Percentiles rank a stretch among this genome's conserved stretches.
Evolutionary conservation across 2,329 filamentous ascomycete species (phyloP).

Genomic region (Trichoderma oligosporum): DNA sequence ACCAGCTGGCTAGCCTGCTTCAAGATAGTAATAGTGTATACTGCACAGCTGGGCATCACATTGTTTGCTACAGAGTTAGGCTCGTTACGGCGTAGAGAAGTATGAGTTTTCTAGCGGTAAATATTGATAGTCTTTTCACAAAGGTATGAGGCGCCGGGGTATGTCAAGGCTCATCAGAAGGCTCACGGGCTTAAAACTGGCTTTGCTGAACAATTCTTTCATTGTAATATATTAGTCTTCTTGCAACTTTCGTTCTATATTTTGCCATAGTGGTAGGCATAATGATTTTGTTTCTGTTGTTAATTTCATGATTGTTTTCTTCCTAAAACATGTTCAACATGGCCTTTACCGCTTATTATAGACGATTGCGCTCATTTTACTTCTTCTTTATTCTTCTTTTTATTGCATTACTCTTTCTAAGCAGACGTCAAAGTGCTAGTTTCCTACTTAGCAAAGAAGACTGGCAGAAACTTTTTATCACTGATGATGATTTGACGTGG

Average conservation of each 20-base stretch:
- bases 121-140: constrained; percentile 2
- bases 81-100: constrained; percentile 1
- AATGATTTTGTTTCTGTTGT: constrained; percentile 4
- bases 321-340: constrained; percentile 11
- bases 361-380: constrained; percentile 13
- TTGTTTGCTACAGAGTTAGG: neutral
- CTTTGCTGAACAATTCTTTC: neutral
- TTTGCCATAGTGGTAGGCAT: constrained; percentile 3
- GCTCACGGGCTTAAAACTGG: neutral
- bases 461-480: constrained; percentile 7
- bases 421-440: constrained; percentile 7
- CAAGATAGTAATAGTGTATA: neutral
- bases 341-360: constrained; percentile 12
- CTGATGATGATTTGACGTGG: constrained; percentile 3
- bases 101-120: neutral
- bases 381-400: constrained; percentile 11
- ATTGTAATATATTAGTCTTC: constrained; percentile 8
- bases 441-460: neutral
- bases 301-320: constrained; percentile 5
- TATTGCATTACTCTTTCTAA: constrained; percentile 13
- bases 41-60: neutral
- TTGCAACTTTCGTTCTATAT: neutral
- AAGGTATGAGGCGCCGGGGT: neutral
- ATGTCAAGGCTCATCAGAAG: neutral
- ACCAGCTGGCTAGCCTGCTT: constrained; percentile 6